Percentiles rank a stretch among this genome's conserved stretches.
These are phyloP conservation scores for Leccinellum luteum DNA, from an alignment of 768 basidiomycete genomes.

Conservation along the genomic window DNA sequence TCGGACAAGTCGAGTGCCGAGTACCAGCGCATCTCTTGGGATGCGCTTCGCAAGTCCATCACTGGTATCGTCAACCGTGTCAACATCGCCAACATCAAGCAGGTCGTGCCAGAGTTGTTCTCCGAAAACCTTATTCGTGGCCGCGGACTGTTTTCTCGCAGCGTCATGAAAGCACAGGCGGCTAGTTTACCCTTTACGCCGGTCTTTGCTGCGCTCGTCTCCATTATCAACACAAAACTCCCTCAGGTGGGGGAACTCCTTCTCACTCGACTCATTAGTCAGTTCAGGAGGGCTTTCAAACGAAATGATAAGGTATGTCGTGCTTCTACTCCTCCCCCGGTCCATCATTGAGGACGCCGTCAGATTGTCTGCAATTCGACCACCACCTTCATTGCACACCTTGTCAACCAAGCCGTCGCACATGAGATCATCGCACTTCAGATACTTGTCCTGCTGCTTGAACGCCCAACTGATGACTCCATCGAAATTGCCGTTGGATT, in stretches of 20 bases:
- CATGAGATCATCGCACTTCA: conserved; percentile 94
- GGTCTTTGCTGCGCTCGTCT: conserved; percentile 90
- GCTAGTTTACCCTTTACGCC: conserved; percentile 97
- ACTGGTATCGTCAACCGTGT: conserved; percentile 99
- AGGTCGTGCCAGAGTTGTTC: conserved; percentile 88
- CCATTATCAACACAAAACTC: conserved; percentile 95
- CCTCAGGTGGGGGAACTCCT: conserved; percentile 95
- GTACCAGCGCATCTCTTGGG: conserved; percentile 96
- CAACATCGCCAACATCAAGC: conserved; percentile 95
- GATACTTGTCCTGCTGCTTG: conserved; percentile 92
- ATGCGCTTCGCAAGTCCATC: conserved; percentile 94
- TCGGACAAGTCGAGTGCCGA: conserved; percentile 82
- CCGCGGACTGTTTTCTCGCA: conserved; percentile 86
- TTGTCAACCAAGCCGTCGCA: conserved; percentile 91
- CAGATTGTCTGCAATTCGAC: conserved; percentile 93
- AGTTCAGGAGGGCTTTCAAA: conserved; percentile 93
- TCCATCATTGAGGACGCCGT: not conserved
- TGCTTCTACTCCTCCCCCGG: not conserved
- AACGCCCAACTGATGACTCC: conserved; percentile 94
- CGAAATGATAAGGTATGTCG: conserved; percentile 92
- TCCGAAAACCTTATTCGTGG: conserved; percentile 93
- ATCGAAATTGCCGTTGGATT: conserved; percentile 99
- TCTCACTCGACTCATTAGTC: conserved; percentile 84
- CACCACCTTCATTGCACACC: conserved; percentile 86
- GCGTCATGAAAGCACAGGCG: conserved; percentile 97